These are phyloP conservation scores for Emmonsiellopsis sp. DNA, from an alignment of 2,329 filamentous ascomycete species.

Conservation along the genomic window DNA sequence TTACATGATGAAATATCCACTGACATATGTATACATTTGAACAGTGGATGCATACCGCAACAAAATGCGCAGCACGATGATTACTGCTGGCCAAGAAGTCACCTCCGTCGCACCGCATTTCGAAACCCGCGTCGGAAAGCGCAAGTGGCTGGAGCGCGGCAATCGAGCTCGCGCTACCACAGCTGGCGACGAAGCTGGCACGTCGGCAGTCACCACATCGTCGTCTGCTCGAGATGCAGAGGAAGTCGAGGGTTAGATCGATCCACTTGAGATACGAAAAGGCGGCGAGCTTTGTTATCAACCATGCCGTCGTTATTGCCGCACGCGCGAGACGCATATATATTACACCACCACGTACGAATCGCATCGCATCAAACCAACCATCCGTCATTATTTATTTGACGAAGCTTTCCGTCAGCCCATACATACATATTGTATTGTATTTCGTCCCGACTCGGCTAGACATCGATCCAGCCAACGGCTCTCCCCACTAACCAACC, in stretches of 20 bases:
- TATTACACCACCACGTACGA: too few species aligned
- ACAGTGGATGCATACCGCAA: slow-evolving; percentile 88
- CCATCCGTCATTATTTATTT: too few species aligned
- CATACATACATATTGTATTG: too few species aligned
- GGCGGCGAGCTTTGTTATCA: too few species aligned
- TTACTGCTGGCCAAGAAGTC: slow-evolving; percentile 68
- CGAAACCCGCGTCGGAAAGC: slow-evolving; percentile 54
- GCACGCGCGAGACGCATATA: too few species aligned
- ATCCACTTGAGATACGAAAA: not conserved
- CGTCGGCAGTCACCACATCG: slow-evolving; percentile 16
- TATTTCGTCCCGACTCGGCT: too few species aligned
- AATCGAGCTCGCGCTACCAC: slow-evolving; percentile 10
- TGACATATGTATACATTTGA: slow-evolving; percentile 5
- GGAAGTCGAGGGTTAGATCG: slow-evolving; percentile 23
- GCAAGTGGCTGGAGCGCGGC: slow-evolving; percentile 16
- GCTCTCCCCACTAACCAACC: too few species aligned
- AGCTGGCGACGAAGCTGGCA: slow-evolving; percentile 6
- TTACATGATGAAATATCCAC: slow-evolving; percentile 4
- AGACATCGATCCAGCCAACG: too few species aligned
- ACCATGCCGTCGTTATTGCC: too few species aligned
- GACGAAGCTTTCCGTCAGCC: too few species aligned
- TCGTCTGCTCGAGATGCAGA: slow-evolving; percentile 27
- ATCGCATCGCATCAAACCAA: too few species aligned
- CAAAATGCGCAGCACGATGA: slow-evolving; percentile 77
- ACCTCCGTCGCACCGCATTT: slow-evolving; percentile 70